phyloP scores from a whole-genome alignment of 1,284 basidiomycete species.

The Boletus sp. region DNA sequence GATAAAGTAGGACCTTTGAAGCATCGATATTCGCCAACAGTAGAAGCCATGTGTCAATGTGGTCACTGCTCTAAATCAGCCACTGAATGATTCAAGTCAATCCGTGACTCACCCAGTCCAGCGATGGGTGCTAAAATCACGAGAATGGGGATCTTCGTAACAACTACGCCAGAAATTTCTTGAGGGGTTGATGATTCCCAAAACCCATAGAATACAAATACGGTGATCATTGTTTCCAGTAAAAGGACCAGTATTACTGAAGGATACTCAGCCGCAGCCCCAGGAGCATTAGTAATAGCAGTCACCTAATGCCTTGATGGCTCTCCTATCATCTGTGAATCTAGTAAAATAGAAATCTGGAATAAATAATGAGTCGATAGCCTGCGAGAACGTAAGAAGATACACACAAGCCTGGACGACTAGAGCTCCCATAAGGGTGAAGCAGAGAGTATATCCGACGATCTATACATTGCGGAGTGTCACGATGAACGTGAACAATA shows the following conservation, averaged over 20 bases:
- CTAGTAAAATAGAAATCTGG: constrained; percentile 13
- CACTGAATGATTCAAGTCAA: not conserved
- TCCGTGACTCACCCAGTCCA: constrained; percentile 18
- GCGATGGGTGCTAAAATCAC: not conserved
- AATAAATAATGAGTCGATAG: not conserved
- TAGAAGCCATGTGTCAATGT: constrained; percentile 22
- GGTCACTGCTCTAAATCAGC: constrained; percentile 16
- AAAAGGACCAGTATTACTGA: constrained; percentile 17
- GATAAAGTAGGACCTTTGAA: constrained; percentile 7
- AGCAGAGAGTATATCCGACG: constrained; percentile 5
- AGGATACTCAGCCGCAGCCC: not conserved
- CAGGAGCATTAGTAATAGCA: not conserved
- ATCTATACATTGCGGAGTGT: not conserved
- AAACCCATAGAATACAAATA: constrained; percentile 12
- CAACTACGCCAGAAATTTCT: too few relatives aligned
- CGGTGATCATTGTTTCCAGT: constrained; percentile 17
- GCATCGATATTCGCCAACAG: constrained; percentile 23
- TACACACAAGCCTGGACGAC: constrained; percentile 5
- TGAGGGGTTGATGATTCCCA: constrained; percentile 1
- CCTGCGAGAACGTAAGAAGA: too few relatives aligned
- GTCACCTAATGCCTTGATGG: constrained; percentile 8
- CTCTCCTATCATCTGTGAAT: constrained; percentile 6
- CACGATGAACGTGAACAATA: not conserved
- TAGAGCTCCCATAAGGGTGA: constrained; percentile 6
- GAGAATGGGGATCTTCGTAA: not conserved